Evolutionary conservation across 306 rosid species (phyloP).

Genomic region (Argentina anserina): DNA sequence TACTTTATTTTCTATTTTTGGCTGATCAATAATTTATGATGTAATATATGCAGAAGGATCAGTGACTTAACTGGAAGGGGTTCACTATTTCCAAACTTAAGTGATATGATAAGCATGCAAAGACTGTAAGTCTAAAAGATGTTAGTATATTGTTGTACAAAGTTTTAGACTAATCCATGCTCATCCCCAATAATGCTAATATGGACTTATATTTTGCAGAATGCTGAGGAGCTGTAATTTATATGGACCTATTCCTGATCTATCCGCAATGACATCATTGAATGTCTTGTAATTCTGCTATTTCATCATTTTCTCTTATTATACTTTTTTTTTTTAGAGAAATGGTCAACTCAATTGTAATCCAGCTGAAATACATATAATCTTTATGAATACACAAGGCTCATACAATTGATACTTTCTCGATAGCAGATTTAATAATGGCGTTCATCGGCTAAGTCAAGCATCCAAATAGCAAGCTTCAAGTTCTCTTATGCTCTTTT

Average conservation of each 20-base stretch:
- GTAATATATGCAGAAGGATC: slow-evolving; percentile 36
- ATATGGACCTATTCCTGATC: slow-evolving; percentile 6
- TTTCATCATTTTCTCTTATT: not conserved
- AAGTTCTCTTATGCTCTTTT: not conserved
- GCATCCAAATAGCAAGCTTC: not conserved
- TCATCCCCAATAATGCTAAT: not conserved
- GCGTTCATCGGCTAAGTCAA: not conserved
- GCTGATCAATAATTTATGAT: too few species aligned
- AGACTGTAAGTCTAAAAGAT: slow-evolving; percentile 16
- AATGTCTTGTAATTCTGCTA: not conserved
- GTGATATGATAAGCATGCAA: not conserved
- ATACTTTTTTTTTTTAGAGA: too few species aligned
- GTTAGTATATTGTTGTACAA: not conserved
- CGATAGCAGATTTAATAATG: not conserved
- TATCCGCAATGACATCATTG: not conserved
- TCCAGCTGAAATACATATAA: too few species aligned
- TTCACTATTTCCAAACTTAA: slow-evolving; percentile 18
- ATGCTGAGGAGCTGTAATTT: slow-evolving; percentile 29
- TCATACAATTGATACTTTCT: not conserved
- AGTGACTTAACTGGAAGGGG: slow-evolving; percentile 23
- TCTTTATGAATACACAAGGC: too few species aligned
- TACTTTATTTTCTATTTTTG: too few species aligned
- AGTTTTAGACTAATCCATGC: not conserved
- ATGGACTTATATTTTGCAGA: slow-evolving; percentile 1
- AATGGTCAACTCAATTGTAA: too few species aligned